These are phyloP conservation scores for Suhomyces canberraensis DNA, from an alignment of 805 yeast species.

Conservation along the genomic window DNA sequence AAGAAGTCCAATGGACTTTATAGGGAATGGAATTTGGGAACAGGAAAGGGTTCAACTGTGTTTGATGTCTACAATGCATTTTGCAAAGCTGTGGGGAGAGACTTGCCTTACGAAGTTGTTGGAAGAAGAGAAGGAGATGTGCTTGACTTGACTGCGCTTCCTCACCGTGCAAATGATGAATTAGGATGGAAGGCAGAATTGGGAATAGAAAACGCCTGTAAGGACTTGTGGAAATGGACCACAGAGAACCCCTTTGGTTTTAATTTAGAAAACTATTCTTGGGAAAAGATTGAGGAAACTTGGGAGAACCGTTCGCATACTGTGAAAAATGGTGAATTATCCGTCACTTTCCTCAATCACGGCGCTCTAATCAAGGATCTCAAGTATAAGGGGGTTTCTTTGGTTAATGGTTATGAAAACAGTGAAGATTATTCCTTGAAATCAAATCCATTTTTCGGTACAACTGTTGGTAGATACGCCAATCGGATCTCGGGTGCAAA, in stretches of 20 bases:
- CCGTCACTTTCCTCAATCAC: constrained; percentile 44
- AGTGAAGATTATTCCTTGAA: constrained; percentile 26
- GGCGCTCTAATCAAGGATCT: constrained; percentile 52
- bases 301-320: constrained; percentile 36
- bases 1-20: constrained; percentile 43
- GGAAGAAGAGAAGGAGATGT: constrained; percentile 78
- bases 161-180: constrained; percentile 63
- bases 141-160: constrained; percentile 67
- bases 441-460: constrained; percentile 54
- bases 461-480: constrained; percentile 64
- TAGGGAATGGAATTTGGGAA: constrained; percentile 81
- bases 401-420: constrained; percentile 39
- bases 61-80: constrained; percentile 67
- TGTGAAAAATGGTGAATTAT: constrained; percentile 28
- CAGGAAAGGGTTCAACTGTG: constrained; percentile 79
- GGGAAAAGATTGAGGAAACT: constrained; percentile 25
- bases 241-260: constrained; percentile 64
- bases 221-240: constrained; percentile 78
- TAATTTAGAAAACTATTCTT: constrained; percentile 28
- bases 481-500: constrained; percentile 52
- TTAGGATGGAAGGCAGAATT: constrained; percentile 60
- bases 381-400: constrained; percentile 34
- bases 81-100: constrained; percentile 58
- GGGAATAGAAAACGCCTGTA: constrained; percentile 60
- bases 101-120: constrained; percentile 61